phyloP scores from a whole-genome alignment of 352 stramenopile genomes.

The Phytophthora rubi region DNA sequence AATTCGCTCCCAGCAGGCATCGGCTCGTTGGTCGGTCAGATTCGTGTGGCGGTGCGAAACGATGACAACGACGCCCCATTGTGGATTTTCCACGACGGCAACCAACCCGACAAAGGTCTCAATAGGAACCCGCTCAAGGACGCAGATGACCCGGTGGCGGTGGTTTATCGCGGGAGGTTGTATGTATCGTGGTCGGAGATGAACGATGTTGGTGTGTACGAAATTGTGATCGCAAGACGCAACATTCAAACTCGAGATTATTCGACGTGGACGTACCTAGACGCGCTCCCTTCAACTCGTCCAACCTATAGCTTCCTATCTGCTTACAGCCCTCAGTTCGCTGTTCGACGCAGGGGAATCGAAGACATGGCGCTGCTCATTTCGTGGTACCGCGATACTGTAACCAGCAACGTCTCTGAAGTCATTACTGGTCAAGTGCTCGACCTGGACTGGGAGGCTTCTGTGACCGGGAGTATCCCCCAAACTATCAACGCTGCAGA shows the following conservation, averaged over 20 bases:
- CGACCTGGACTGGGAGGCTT: conserved; percentile 52
- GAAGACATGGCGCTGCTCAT: conserved; percentile 59
- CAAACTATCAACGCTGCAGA: conserved; percentile 27
- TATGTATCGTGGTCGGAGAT: conserved; percentile 71
- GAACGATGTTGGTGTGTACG: conserved; percentile 42
- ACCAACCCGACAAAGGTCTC: conserved; percentile 42
- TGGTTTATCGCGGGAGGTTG: conserved; percentile 61
- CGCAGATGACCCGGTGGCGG: conserved; percentile 44
- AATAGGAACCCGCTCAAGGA: conserved; percentile 59
- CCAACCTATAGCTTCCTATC: conserved; percentile 49
- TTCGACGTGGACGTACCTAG: conserved; percentile 62
- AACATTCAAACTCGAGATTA: conserved; percentile 63
- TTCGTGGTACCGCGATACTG: conserved; percentile 64
- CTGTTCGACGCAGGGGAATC: conserved; percentile 52
- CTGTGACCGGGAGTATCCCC: conserved; percentile 38
- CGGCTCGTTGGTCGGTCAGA: conserved; percentile 45
- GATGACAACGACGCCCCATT: conserved; percentile 53
- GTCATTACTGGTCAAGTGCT: conserved; percentile 53
- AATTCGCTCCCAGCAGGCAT: conserved; percentile 23
- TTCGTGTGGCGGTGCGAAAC: conserved; percentile 63
- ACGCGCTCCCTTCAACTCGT: conserved; percentile 35
- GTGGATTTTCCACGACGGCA: conserved; percentile 84
- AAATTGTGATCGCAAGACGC: conserved; percentile 54
- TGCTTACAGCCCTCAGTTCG: conserved; percentile 46
- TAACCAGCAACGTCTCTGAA: conserved; percentile 46